Conservation (phyloP, 495 filamentous ascomycete species). For the Neurospora intermedia region DNA sequence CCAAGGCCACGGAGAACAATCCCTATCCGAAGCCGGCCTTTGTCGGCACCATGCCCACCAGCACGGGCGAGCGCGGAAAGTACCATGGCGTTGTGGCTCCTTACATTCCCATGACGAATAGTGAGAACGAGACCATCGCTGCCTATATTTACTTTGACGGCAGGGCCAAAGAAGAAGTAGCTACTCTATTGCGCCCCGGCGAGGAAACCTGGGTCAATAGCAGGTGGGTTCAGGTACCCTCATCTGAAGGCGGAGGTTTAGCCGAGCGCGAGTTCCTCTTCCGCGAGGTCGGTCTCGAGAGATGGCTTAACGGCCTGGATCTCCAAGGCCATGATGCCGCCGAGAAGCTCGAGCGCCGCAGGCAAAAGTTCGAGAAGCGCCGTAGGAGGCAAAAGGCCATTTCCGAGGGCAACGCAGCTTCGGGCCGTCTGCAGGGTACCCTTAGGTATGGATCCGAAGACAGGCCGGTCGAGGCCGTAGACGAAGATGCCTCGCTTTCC, state of each 20-base stretch:
- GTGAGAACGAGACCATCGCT: conserved; percentile 89
- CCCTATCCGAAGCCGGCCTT: conserved; percentile 68
- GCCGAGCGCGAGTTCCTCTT: conserved; percentile 97
- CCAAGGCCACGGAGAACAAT: conserved; percentile 59
- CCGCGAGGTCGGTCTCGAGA: conserved; percentile 89
- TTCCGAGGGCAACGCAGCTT: conserved; percentile 35
- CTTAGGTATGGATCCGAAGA: conserved; percentile 69
- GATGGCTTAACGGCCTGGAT: conserved; percentile 91
- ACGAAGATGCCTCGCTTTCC: conserved; percentile 60
- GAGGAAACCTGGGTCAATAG: conserved; percentile 99
- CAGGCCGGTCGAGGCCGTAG: conserved; percentile 60
- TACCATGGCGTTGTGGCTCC: conserved; percentile 56
- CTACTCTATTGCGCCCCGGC: conserved; percentile 80
- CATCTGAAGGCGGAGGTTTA: conserved; percentile 82
- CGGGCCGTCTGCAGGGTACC: conserved; percentile 36
- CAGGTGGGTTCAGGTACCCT: conserved; percentile 88
- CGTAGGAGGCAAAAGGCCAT: conserved; percentile 53
- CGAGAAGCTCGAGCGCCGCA: conserved; percentile 76
- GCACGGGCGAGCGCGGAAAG: conserved; percentile 28
- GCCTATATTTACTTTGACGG: conserved; percentile 99
- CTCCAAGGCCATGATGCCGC: conserved; percentile 76
- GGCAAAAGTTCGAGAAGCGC: conserved; percentile 81
- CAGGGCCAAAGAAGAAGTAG: conserved; percentile 89
- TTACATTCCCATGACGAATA: conserved; percentile 80
- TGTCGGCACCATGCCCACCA: conserved; percentile 55